Percentiles rank a stretch among this genome's conserved stretches.
Evolutionary conservation across 345 rosid genomes (phyloP).

Genomic region (Hypericum perforatum): DNA sequence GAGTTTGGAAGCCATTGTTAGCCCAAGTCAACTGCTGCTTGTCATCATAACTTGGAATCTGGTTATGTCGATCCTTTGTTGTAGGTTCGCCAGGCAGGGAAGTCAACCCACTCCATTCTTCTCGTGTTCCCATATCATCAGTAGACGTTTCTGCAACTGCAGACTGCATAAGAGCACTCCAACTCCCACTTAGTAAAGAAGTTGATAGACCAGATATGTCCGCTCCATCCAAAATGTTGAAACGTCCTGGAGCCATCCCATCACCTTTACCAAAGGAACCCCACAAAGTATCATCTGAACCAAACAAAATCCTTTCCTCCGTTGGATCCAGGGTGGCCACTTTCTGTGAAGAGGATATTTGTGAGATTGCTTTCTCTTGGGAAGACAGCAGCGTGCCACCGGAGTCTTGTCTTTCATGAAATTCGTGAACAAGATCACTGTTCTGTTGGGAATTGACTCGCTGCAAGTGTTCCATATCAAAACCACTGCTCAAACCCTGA

Average conservation of each 20-base stretch:
- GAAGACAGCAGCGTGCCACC: slow-evolving; percentile 31
- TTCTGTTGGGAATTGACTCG: slow-evolving; percentile 33
- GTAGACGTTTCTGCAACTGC: slow-evolving; percentile 87
- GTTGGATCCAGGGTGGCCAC: slow-evolving; percentile 73
- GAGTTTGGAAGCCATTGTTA: slow-evolving; percentile 22
- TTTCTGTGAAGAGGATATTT: slow-evolving; percentile 34
- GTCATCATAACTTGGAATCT: slow-evolving; percentile 19
- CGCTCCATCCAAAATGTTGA: slow-evolving; percentile 29
- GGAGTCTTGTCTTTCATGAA: slow-evolving; percentile 28
- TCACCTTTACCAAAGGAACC: slow-evolving; percentile 55
- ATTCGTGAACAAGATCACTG: slow-evolving; percentile 30
- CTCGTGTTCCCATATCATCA: slow-evolving; percentile 40
- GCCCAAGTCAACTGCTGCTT: slow-evolving; percentile 32
- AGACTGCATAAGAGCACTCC: slow-evolving; percentile 99
- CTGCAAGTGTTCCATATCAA: slow-evolving; percentile 35
- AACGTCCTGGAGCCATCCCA: slow-evolving; percentile 37
- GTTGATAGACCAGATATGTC: slow-evolving; percentile 44
- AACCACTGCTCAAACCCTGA: slow-evolving; percentile 31
- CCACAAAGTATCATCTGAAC: slow-evolving; percentile 82
- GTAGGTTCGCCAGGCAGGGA: slow-evolving; percentile 24
- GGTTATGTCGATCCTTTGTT: slow-evolving; percentile 18
- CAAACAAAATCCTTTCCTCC: slow-evolving; percentile 81
- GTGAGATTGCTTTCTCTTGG: slow-evolving; percentile 28
- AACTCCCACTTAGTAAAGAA: slow-evolving; percentile 84
- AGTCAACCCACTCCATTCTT: slow-evolving; percentile 46